Conservation (phyloP, 176 grass and related monocot genomes). For the Leersia perrieri region DNA sequence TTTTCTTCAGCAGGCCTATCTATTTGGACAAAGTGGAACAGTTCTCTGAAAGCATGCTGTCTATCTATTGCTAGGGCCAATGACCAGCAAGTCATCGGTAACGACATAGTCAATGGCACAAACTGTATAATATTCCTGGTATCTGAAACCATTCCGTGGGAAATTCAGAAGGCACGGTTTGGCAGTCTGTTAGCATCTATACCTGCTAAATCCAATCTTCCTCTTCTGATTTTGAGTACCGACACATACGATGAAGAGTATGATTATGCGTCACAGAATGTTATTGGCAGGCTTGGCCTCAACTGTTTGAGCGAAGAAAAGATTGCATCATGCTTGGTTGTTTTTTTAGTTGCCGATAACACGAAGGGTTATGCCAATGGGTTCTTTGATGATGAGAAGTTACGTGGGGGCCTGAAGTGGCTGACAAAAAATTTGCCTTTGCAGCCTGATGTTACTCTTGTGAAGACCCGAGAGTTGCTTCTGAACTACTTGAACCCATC, state of each 20-base stretch:
- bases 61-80: conserved; percentile 65
- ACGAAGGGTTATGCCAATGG: conserved; percentile 35
- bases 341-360: conserved; percentile 55
- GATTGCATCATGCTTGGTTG: conserved; percentile 49
- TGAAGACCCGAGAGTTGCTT: conserved; percentile 58
- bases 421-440: conserved; percentile 53
- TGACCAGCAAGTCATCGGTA: conserved; percentile 48
- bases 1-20: conserved; percentile 48
- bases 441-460: conserved; percentile 59
- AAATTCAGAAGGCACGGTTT: conserved; percentile 59
- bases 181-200: conserved; percentile 55
- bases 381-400: conserved; percentile 70
- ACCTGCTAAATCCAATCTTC: conserved; percentile 62
- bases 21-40: conserved; percentile 64
- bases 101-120: conserved; percentile 39
- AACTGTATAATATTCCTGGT: conserved; percentile 68
- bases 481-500: conserved; percentile 58
- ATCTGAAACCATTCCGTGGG: conserved; percentile 75
- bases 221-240: conserved; percentile 71
- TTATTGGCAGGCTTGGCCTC: conserved; percentile 62
- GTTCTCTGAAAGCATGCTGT: conserved; percentile 42
- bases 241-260: conserved; percentile 55
- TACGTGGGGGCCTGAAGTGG: conserved; percentile 75
- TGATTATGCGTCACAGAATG: conserved; percentile 39
- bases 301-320: conserved; percentile 41